phyloP scores from a whole-genome alignment of 2,329 filamentous ascomycete genomes.

The Fusarium burgessii region DNA sequence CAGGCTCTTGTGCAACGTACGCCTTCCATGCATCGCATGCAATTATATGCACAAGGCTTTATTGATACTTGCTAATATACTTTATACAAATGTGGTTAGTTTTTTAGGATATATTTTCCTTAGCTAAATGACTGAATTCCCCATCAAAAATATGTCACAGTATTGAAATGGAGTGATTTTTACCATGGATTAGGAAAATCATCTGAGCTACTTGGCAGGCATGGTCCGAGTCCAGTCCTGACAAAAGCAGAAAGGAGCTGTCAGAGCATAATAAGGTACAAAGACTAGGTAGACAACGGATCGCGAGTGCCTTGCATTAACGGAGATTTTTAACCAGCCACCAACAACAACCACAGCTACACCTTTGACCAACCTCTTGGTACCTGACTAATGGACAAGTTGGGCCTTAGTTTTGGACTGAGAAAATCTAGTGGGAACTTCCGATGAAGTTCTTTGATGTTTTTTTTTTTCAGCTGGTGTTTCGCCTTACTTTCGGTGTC shows the following conservation, averaged over 20 bases:
- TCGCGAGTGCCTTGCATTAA: slow-evolving; percentile 12
- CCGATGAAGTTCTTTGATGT: neutral
- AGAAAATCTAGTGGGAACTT: neutral
- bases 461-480: neutral
- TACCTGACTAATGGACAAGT: neutral
- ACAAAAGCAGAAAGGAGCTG: neutral
- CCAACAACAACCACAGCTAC: slow-evolving; percentile 6
- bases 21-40: no score
- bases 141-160: neutral
- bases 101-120: neutral
- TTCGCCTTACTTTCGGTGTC: neutral
- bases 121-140: neutral
- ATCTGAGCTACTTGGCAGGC: neutral
- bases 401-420: neutral
- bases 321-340: slow-evolving; percentile 18
- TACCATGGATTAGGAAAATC: neutral
- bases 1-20: no score
- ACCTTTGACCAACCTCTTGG: slow-evolving; percentile 1
- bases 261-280: neutral
- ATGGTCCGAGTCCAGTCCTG: neutral
- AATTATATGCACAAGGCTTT: neutral
- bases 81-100: neutral
- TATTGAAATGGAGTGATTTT: neutral
- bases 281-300: neutral
- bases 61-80: neutral